Evolutionary conservation across 257 asterid genomes (phyloP), one percentile per base, ranked within the genome.

Genomic region (Handroanthus guayacan): DNA sequence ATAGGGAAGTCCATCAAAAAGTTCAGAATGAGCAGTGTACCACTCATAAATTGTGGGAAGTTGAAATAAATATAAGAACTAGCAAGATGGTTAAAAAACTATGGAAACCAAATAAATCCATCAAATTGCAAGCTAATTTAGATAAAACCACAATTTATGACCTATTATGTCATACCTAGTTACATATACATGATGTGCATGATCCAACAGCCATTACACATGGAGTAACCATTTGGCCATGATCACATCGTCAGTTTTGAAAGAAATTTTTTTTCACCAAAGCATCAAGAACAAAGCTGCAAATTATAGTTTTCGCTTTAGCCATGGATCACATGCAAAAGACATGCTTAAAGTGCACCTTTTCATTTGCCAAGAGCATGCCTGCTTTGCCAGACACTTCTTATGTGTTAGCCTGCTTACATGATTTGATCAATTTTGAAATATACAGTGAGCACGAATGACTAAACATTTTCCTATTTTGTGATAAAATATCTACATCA

Each of bases 221-320:
- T n/a, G 60, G 10, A 60, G 10, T 48, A 38, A 48, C 57, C 47
- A 51, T 50, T 44, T 5, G 11, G 25, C 54, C 38, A 56, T 64
- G 52, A 55, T 74, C 66, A 69, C 62, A 50, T 12, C 6, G 44
- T 25, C 55, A 34, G 50, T 37, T 38, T 12, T 8, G 2, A 8
- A 16, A 79, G 36, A 81, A 71, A 72, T 47, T 16, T 41, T 44
- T 72, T 36, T 36, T 67, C 75, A 51, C 69, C 47, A 43, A 71
- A 62, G 9, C 31, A 25, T 25, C 31, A 0, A 25, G 31, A 25
- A 25, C 31, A 25, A 25, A 25, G 31, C 31, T 25, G 64, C 54
- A 73, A 67, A 61, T 37, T 14, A 25, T 12, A 31, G 39, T 8
- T 54, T 34, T 67, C 41, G 18, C 71, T 20, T 69, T 70, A 48